Base-by-base conservation (phyloP, 2,329 filamentous ascomycete genomes). In the Exophiala sideris region DNA sequence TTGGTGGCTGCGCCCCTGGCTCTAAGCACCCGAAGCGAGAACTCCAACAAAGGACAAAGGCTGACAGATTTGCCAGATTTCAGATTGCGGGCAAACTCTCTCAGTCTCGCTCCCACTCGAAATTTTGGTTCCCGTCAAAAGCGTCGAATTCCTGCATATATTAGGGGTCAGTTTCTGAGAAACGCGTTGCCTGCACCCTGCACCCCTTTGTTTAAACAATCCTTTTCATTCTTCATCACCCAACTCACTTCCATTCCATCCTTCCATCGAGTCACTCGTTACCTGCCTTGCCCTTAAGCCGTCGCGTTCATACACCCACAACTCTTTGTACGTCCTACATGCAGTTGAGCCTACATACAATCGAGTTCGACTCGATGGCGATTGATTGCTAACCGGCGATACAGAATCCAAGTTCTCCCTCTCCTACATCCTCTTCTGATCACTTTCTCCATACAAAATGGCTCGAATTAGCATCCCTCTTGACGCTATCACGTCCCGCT, bases 381-480 rank as follows among this genome's bases (percentile, higher is more conserved):
- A 29, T 3, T 5, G 24, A 8, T 29, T 46, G 44, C 42, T 52
- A 47, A 52, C 21, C 21, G 34, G 40, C 10, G n/a, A 38, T 51
- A 12, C n/a, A 36, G 34, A 24, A 32, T 36, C 16, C 9, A 20
- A 12, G n/a, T 10, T 41, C 40, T 18, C 18, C 18, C 21, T 16
- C 11, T 5, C 20, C 42, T 5, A 47, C 33, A 5, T 2, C 16
- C 12, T 24, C 12, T 21, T 39, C 20, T 34, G 14, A 36, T 46
- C 16, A 32, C 8, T 24, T 36, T 20, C n/a, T 20, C 3, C n/a
- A 42, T 16, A 21, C 48, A 57, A 20, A 39, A 96, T 95, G 91
- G 80, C 88, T 64, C 85, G 89, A 72, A 89, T 97, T 69, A 89
- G 89, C 79, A 94, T 99, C 65, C 94, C 94, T 53, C 80, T 97